Percentiles rank a stretch among this genome's conserved stretches.
Evolutionary conservation across 257 asterid species (phyloP).

Genomic region (Solanum tarijense): DNA sequence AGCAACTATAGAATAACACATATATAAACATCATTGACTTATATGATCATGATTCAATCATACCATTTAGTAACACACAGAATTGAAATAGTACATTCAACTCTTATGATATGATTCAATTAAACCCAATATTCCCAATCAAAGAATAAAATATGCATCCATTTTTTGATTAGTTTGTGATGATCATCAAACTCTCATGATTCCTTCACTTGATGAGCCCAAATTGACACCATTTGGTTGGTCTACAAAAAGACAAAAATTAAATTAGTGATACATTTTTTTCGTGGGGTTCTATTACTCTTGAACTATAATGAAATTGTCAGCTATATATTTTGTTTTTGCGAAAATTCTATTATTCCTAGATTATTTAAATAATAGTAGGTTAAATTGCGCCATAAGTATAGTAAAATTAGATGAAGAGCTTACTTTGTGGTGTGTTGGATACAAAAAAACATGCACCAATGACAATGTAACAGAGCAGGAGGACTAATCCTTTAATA

Average conservation of each 20-base stretch:
- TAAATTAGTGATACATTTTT: background rate
- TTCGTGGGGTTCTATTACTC: background rate
- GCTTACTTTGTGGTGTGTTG: slow-evolving; percentile 36
- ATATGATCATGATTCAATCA: background rate
- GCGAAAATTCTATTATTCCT: background rate
- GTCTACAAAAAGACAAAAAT: background rate
- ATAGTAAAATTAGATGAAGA: background rate
- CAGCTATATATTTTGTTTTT: background rate
- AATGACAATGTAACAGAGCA: slow-evolving; percentile 62
- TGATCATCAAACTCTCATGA: slow-evolving; percentile 12
- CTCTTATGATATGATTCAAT: background rate
- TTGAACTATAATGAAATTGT: background rate
- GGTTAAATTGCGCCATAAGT: background rate
- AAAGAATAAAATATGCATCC: slow-evolving; percentile 12
- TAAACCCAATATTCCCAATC: background rate
- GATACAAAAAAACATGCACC: slow-evolving; percentile 62
- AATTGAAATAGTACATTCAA: background rate
- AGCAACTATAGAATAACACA: background rate
- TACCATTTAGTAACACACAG: background rate
- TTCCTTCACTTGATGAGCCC: slow-evolving; percentile 14
- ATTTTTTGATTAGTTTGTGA: background rate
- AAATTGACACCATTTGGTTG: slow-evolving; percentile 2
- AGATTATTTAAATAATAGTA: background rate
- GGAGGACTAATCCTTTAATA: slow-evolving; percentile 74
- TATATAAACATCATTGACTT: background rate